Conservation (phyloP, 441 rosid species). For the Corymbia calophylla region DNA sequence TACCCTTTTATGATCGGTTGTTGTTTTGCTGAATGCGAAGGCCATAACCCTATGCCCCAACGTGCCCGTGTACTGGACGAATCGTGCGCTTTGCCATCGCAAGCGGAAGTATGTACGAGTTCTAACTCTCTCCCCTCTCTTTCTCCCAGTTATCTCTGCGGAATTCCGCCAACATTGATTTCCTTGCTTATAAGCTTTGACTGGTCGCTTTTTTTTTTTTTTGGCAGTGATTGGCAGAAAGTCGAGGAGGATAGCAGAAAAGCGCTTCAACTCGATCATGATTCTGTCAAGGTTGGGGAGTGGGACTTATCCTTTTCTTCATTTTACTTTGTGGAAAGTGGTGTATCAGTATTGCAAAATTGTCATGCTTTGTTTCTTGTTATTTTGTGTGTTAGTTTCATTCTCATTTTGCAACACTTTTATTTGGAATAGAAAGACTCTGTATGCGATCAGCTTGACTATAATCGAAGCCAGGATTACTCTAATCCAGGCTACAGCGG, state of each 20-base stretch:
- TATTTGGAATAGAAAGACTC: background rate
- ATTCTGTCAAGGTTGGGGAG: conserved; percentile 62
- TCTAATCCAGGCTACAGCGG: background rate
- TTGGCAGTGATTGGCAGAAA: conserved; percentile 66
- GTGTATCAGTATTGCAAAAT: background rate
- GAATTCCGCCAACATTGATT: background rate
- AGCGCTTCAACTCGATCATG: conserved; percentile 63
- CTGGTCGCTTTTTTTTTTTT: background rate
- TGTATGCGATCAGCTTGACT: background rate
- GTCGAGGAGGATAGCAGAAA: conserved; percentile 79
- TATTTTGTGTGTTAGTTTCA: background rate
- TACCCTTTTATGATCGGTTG: background rate
- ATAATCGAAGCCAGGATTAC: background rate
- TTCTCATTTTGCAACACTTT: background rate
- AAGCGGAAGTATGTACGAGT: conserved; percentile 67
- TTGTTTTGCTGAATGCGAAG: conserved; percentile 16
- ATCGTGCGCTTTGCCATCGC: conserved; percentile 85
- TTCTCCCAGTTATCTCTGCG: background rate
- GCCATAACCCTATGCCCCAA: conserved; percentile 85
- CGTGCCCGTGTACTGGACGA: conserved; percentile 81
- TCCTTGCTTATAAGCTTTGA: background rate
- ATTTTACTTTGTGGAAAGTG: background rate
- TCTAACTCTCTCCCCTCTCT: background rate
- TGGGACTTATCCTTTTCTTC: background rate
- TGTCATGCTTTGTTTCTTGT: background rate